Evolutionary conservation across 129 eudicot species (phyloP).

Genomic region (Helichrysum umbraculigerum): DNA sequence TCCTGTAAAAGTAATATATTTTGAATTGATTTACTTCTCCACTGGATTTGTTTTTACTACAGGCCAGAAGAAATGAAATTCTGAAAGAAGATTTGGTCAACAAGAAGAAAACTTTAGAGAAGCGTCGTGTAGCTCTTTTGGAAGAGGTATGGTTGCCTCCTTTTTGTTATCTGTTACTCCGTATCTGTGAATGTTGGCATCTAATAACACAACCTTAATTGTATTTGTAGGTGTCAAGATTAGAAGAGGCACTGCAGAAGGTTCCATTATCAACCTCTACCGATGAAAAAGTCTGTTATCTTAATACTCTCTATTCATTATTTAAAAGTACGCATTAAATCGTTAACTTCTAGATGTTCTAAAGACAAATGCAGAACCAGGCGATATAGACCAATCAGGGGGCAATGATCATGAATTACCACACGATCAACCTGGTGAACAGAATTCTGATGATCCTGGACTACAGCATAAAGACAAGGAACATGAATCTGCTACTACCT

Average conservation of each 20-base stretch:
- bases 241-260: conserved; percentile 66
- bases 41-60: not conserved
- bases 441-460: conserved; percentile 17
- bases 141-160: conserved; percentile 52
- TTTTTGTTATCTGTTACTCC: not conserved
- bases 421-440: conserved; percentile 43
- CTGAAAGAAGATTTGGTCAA: conserved; percentile 53
- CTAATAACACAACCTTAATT: not conserved
- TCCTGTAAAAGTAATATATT: not conserved
- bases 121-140: conserved; percentile 64
- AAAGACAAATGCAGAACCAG: conserved; percentile 58
- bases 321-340: not conserved
- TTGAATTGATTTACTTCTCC: not conserved
- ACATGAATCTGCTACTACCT: conserved; percentile 36
- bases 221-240: conserved; percentile 58
- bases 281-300: conserved; percentile 56
- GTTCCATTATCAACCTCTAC: conserved; percentile 36
- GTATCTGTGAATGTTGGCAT: not conserved
- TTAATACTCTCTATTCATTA: not conserved
- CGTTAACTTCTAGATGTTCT: conserved; percentile 36
- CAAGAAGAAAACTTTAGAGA: conserved; percentile 62
- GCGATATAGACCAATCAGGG: conserved; percentile 50
- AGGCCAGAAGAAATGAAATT: conserved; percentile 53
- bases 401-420: conserved; percentile 45
- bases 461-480: conserved; percentile 44